phyloP scores from a whole-genome alignment of 805 yeast genomes.

The Ogataea ganodermae region DNA sequence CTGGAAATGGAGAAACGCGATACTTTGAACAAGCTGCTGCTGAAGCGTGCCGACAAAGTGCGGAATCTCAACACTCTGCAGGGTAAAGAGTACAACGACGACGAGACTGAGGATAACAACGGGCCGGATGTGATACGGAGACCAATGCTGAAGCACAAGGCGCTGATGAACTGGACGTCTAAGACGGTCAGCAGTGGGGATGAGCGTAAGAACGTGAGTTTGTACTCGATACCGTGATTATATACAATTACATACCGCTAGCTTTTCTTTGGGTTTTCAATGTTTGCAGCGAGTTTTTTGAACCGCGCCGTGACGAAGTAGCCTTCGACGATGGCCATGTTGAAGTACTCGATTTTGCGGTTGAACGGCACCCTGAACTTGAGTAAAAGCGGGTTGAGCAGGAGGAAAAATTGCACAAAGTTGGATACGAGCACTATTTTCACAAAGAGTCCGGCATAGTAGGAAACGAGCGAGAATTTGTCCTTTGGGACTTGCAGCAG shows the following conservation, averaged over 20 bases:
- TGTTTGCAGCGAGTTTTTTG: constrained; percentile 13
- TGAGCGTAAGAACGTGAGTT: constrained; percentile 17
- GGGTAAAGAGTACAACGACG: constrained; percentile 33
- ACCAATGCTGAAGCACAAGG: constrained; percentile 47
- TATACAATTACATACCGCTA: not conserved
- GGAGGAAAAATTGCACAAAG: constrained; percentile 46
- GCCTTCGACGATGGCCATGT: constrained; percentile 64
- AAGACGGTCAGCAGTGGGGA: constrained; percentile 23
- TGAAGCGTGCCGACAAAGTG: constrained; percentile 78
- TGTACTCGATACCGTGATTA: constrained; percentile 20
- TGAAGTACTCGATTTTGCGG: constrained; percentile 51
- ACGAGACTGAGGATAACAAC: constrained; percentile 21
- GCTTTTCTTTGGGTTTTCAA: constrained; percentile 19
- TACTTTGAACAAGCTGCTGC: constrained; percentile 80
- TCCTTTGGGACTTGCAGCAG: constrained; percentile 10
- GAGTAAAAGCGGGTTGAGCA: constrained; percentile 51
- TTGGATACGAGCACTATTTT: constrained; percentile 45
- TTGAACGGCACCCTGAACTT: constrained; percentile 63
- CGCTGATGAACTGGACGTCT: constrained; percentile 44
- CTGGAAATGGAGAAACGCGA: constrained; percentile 92
- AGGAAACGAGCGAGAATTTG: constrained; percentile 9
- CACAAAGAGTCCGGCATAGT: constrained; percentile 15
- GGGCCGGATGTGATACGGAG: constrained; percentile 34
- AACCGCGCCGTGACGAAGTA: constrained; percentile 51
- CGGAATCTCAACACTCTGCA: constrained; percentile 38